phyloP scores from a whole-genome alignment of 768 basidiomycete genomes.

The Antrodiella citrinella region DNA sequence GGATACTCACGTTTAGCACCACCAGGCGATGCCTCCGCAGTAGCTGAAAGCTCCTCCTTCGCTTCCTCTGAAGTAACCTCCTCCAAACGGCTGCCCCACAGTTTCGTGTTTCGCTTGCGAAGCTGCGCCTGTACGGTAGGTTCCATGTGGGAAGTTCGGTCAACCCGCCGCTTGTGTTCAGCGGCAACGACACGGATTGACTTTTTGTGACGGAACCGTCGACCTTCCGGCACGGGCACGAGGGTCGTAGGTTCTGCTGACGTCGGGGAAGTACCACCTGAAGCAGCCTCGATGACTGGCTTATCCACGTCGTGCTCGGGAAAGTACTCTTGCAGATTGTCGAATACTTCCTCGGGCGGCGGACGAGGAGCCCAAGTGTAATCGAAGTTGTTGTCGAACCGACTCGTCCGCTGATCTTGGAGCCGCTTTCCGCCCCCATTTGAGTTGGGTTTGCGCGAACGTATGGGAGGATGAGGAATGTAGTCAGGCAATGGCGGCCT shows the following conservation, averaged over 20 bases:
- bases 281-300: slow-evolving; percentile 83
- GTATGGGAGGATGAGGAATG: slow-evolving; percentile 15
- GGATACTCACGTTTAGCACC: slow-evolving; percentile 46
- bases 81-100: slow-evolving; percentile 91
- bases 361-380: slow-evolving; percentile 87
- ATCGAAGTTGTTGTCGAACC: slow-evolving; percentile 36
- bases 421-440: slow-evolving; percentile 11
- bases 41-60: slow-evolving; percentile 37
- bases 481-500: slow-evolving; percentile 14
- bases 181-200: slow-evolving; percentile 89
- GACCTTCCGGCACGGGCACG: slow-evolving; percentile 30
- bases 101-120: slow-evolving; percentile 83
- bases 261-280: slow-evolving; percentile 74
- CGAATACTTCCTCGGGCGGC: slow-evolving; percentile 86
- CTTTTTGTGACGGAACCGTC: slow-evolving; percentile 62
- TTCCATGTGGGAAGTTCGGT: slow-evolving; percentile 59
- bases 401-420: slow-evolving; percentile 18
- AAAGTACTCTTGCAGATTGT: slow-evolving; percentile 91
- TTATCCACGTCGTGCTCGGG: slow-evolving; percentile 94
- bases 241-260: slow-evolving; percentile 40
- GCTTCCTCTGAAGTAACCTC: slow-evolving; percentile 80
- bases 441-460: not conserved
- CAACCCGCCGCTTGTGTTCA: slow-evolving; percentile 73
- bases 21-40: slow-evolving; percentile 18
- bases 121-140: slow-evolving; percentile 40